phyloP scores from a whole-genome alignment of 805 yeast genomes.

The Dipodascus albidus region DNA sequence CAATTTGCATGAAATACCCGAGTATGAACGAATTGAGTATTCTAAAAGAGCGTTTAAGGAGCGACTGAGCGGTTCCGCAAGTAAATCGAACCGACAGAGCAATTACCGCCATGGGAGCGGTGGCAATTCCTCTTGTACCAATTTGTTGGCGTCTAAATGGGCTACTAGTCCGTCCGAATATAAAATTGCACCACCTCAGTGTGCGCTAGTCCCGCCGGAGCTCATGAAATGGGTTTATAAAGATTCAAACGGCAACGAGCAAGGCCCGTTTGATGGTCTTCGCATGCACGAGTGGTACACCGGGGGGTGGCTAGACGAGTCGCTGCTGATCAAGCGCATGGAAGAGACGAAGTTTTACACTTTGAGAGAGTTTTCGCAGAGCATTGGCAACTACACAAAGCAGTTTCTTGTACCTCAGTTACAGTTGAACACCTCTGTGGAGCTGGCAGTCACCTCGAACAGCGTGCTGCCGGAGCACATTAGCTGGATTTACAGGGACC shows the following conservation, averaged over 20 bases:
- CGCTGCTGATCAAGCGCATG: conserved; percentile 45
- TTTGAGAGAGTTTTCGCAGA: conserved; percentile 40
- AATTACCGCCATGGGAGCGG: background rate
- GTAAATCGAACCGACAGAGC: background rate
- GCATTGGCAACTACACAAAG: conserved; percentile 35
- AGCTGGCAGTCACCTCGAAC: background rate
- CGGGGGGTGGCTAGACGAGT: conserved; percentile 44
- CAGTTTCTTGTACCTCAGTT: conserved; percentile 48
- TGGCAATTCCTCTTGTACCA: background rate
- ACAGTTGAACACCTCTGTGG: background rate
- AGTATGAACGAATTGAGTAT: background rate
- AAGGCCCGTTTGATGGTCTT: conserved; percentile 70
- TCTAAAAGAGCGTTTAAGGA: background rate
- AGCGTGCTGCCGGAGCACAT: conserved; percentile 29
- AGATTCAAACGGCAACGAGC: conserved; percentile 58
- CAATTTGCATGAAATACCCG: background rate
- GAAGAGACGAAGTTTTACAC: conserved; percentile 41
- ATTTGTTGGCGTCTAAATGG: background rate
- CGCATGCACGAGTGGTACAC: conserved; percentile 73
- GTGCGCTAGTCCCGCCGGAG: conserved; percentile 27
- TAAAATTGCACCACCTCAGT: conserved; percentile 6
- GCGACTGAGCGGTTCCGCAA: background rate
- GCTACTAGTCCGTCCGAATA: background rate
- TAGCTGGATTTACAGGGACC: conserved; percentile 66
- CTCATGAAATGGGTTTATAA: conserved; percentile 57